These are phyloP conservation scores for Chrysanthemum makinoi DNA, from an alignment of 129 eudicot species.

Conservation along the genomic window DNA sequence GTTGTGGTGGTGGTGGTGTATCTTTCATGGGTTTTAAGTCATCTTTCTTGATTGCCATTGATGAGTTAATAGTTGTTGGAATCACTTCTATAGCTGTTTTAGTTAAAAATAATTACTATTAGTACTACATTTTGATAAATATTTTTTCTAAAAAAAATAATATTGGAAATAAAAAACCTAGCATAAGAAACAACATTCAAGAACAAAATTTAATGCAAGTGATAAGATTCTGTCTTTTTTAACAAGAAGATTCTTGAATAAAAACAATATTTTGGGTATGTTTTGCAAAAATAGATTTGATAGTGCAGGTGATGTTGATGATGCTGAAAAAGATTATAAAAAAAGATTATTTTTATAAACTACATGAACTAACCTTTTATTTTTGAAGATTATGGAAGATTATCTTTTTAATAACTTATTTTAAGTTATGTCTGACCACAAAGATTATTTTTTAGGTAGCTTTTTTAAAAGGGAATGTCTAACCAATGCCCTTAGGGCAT, in stretches of 20 bases:
- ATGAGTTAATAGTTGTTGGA: conserved; percentile 35
- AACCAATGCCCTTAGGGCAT: no score
- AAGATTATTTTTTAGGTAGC: no score
- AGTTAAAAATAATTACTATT: not conserved
- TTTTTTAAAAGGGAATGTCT: no score
- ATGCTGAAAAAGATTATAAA: no score
- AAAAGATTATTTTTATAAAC: no score
- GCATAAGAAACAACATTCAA: conserved; percentile 11
- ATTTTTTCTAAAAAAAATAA: not conserved
- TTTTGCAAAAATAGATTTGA: no score
- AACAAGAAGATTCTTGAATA: conserved; percentile 29
- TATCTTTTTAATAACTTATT: no score
- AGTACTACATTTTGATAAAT: conserved; percentile 12
- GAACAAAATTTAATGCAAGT: conserved; percentile 6
- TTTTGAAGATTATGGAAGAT: no score
- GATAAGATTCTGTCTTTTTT: conserved; percentile 31
- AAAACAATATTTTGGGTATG: no score
- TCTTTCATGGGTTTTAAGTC: conserved; percentile 31
- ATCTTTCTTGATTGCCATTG: conserved; percentile 43
- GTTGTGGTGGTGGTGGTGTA: conserved; percentile 32
- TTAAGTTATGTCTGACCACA: no score
- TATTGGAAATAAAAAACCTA: not conserved
- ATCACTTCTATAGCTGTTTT: conserved; percentile 44
- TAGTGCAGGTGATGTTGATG: no score
- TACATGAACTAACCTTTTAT: no score